phyloP scores from a whole-genome alignment of 768 basidiomycete genomes.

The Trametes punicea region DNA sequence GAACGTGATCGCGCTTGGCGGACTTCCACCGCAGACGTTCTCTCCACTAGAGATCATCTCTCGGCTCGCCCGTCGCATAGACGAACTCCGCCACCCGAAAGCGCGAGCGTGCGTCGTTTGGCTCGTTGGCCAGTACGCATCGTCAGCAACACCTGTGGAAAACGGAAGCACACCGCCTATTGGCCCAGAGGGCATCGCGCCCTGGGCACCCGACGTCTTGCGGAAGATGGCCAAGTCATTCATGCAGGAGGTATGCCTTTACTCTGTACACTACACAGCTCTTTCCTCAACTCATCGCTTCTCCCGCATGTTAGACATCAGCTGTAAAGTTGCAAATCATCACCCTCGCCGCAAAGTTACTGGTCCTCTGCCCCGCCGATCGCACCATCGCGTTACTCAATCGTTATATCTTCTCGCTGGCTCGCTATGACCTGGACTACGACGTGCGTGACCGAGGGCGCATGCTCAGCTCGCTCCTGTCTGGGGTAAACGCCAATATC shows the following conservation, averaged over 20 bases:
- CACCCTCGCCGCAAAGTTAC: conserved; percentile 82
- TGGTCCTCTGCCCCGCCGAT: conserved; percentile 62
- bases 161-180: conserved; percentile 20
- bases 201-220: conserved; percentile 88
- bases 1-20: conserved; percentile 20
- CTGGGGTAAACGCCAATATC: conserved; percentile 40
- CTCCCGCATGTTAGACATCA: conserved; percentile 39
- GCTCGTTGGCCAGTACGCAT: conserved; percentile 89
- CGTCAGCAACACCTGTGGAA: conserved; percentile 38
- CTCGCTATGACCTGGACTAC: conserved; percentile 84
- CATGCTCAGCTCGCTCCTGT: conserved; percentile 69
- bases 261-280: background rate
- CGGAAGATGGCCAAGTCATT: conserved; percentile 78
- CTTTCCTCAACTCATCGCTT: background rate
- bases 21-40: conserved; percentile 16
- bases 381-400: conserved; percentile 49
- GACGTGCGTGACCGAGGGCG: conserved; percentile 90
- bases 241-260: conserved; percentile 53
- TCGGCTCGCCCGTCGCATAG: conserved; percentile 71
- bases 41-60: conserved; percentile 68
- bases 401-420: conserved; percentile 77
- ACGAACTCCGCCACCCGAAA: conserved; percentile 73
- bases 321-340: conserved; percentile 81
- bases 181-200: conserved; percentile 55
- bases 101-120: conserved; percentile 88